Evolutionary conservation across 805 yeast genomes (phyloP), one percentile per base, ranked within the genome.

Genomic region (Saccharomycopsis lassenensis): DNA sequence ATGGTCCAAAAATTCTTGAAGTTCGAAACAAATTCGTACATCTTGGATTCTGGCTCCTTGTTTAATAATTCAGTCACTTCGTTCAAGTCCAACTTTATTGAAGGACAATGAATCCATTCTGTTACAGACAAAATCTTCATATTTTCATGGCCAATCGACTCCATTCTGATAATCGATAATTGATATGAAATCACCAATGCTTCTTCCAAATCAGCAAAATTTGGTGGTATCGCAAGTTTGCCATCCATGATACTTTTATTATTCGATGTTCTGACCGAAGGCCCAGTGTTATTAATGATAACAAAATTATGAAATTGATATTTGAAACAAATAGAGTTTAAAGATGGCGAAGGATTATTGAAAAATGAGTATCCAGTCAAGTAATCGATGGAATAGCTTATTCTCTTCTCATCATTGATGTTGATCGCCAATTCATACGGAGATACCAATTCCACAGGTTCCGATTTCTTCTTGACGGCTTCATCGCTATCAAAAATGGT

Each of bases 291-390:
- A 18, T 19, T 29, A 6, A 35, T 28, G 8, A 24, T 20, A 19
- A 42, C 33, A 18, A 37, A 43, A 29, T 43, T 39, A 16, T 33
- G 29, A 22, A 43, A 43, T 26, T 30, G 27, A 18, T 39, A 43
- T 25, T 43, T 40, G 19, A 35, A 29, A 26, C 36, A 32, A 17
- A 43, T 36, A 8, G 39, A 31, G 22, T 31, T 39, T n/a, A 43
- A 30, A n/a, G 43, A 43, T n/a, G 46, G 43, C n/a, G 39, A 33
- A 7, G 46, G 46, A 31, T 39, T 39, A 12, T 35, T 30, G 14
- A 39, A 40, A 25, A 43, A 43, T 8, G 20, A 28, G 24, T 19
- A 27, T 8, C 46, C 46, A 7, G 44, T 43, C 15, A 43, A 31
- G 26, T 39, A 34, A 22, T 43, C 46, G 12, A 43, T 36, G 2